Evolutionary conservation across 257 asterid genomes (phyloP).

Genomic region (Salvia miltiorrhiza): DNA sequence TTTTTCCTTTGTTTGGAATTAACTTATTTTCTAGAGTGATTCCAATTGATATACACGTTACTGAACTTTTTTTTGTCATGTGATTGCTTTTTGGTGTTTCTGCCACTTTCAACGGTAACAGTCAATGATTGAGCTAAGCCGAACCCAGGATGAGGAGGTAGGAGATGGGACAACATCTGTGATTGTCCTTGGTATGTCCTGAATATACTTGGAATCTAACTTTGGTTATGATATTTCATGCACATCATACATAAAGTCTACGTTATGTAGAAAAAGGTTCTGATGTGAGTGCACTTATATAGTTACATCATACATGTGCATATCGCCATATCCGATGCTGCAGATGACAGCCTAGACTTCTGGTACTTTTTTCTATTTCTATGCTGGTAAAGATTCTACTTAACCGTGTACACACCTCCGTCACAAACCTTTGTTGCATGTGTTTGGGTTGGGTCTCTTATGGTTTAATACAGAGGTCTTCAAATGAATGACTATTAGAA

Average conservation of each 20-base stretch:
- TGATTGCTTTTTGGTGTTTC: slow-evolving; percentile 6
- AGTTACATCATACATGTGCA: neutral
- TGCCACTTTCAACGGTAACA: slow-evolving; percentile 34
- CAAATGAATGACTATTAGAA: neutral
- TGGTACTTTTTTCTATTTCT: neutral
- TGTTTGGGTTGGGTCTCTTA: neutral
- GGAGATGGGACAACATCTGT: slow-evolving; percentile 99
- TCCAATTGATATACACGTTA: neutral
- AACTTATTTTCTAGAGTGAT: neutral
- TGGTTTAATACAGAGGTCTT: neutral
- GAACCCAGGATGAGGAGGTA: slow-evolving; percentile 98
- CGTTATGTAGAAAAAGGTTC: neutral
- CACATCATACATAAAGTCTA: neutral
- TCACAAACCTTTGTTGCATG: neutral
- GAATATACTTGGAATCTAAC: slow-evolving; percentile 1
- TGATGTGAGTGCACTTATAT: neutral
- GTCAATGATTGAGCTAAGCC: slow-evolving; percentile 99
- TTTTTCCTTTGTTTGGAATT: neutral
- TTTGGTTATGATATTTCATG: slow-evolving; percentile 13
- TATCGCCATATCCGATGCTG: neutral
- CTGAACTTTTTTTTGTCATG: neutral
- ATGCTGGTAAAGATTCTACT: neutral
- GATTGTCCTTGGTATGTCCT: slow-evolving; percentile 78
- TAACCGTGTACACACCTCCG: neutral
- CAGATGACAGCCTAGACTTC: neutral